These are phyloP conservation scores for Ophiorrhiza pumila DNA, from an alignment of 257 asterid species.

Conservation along the genomic window DNA sequence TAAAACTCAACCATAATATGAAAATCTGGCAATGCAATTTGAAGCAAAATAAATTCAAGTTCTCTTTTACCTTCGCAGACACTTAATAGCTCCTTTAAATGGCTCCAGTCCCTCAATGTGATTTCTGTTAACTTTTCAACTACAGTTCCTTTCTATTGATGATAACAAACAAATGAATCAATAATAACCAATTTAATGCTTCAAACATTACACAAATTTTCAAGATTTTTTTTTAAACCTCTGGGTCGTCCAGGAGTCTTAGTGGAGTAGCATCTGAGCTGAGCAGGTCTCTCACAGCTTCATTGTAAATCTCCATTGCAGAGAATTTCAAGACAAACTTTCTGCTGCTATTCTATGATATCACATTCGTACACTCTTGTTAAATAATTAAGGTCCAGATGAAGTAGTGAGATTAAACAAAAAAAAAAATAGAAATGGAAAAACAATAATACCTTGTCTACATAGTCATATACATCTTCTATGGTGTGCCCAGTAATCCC, in stretches of 20 bases:
- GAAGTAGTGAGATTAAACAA: neutral
- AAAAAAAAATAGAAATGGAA: neutral
- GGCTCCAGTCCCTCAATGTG: slow-evolving; percentile 48
- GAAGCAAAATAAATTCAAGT: neutral
- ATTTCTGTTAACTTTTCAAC: slow-evolving; percentile 83
- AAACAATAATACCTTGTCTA: slow-evolving; percentile 32
- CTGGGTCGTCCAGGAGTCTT: slow-evolving; percentile 94
- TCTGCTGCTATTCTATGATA: slow-evolving; percentile 37
- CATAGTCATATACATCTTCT: slow-evolving; percentile 48
- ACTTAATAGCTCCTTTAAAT: slow-evolving; percentile 62
- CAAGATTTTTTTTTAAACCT: slow-evolving; percentile 38
- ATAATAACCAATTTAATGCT: neutral
- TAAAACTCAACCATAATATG: slow-evolving; percentile 1
- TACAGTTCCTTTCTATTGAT: slow-evolving; percentile 70
- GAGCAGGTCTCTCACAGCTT: slow-evolving; percentile 82
- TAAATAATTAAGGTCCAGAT: neutral
- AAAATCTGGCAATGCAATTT: neutral
- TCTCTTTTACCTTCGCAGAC: slow-evolving; percentile 67
- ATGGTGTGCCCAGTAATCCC: slow-evolving; percentile 48
- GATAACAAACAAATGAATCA: slow-evolving; percentile 7
- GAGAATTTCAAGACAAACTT: slow-evolving; percentile 63
- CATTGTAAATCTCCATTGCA: slow-evolving; percentile 98
- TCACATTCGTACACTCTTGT: neutral
- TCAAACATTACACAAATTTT: neutral
- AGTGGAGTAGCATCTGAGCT: slow-evolving; percentile 54